Evolutionary conservation across 2,329 filamentous ascomycete species (phyloP), one percentile per base, ranked within the genome.

Genomic region (Aspergillus pseudonomiae): DNA sequence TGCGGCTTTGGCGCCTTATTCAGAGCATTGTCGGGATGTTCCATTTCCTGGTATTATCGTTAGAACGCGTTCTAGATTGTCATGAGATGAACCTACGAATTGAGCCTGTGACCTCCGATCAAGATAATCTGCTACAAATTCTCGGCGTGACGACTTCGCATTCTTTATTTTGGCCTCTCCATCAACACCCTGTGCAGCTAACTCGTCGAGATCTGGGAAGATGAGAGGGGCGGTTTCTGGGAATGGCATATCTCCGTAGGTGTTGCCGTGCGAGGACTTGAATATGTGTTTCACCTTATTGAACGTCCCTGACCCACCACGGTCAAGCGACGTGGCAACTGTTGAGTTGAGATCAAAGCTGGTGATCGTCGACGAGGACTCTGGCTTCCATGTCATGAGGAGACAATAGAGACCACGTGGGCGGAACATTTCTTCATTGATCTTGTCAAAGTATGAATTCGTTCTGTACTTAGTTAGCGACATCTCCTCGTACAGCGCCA

Each of bases 401-500:
- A 86, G 75, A 63, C 80, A 83, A 73, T 83, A 85, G 0, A 89
- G 78, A 0, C 86, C 86, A 2, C 80, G 81, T 0, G 87, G 86
- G 54, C 79, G 80, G 72, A 89, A 89, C 63, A 87, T 82, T 3
- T 84, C 78, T 10, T 82, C 77, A 68, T 89, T 89, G 68, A 87
- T 80, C 41, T 78, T 74, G 66, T 87, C 81, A 19, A 89, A 79
- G 69, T 86, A 89, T 0, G 71, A 75, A 67, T 87, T 88, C 0
- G 83, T 80, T 48, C 79, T 72, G 53, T 1, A 10, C 16, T 12
- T 10, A n/a, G 28, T n/a, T 24, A 45, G 28, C 24, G 71, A 67
- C 1, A 58, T 54, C 57, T 78, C 77, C 12, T 16, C 6, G 12
- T 48, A 1, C 36, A 19, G 11, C 12, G 21, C 21, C 2, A 12